Conservation (phyloP, 2,329 filamentous ascomycete genomes). For the Leptosphaerulina australis region DNA sequence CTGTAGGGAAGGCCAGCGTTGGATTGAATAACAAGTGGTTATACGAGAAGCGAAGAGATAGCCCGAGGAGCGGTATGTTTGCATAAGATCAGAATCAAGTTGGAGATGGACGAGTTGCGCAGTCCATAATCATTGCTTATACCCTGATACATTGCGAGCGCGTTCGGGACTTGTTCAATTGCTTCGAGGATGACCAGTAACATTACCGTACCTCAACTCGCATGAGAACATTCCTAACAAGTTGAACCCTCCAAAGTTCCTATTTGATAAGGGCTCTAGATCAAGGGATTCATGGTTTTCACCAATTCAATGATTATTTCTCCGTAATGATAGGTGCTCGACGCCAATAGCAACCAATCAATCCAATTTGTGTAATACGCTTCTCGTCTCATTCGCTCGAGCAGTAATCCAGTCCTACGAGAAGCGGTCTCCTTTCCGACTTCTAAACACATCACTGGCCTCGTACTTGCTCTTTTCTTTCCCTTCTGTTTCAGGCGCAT, state of each 20-base stretch:
- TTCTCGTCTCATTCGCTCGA: not conserved
- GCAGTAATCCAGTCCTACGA: slow-evolving; percentile 28
- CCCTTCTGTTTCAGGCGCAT: slow-evolving; percentile 73
- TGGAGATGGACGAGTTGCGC: not conserved
- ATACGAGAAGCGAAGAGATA: slow-evolving; percentile 77
- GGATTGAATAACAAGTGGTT: slow-evolving; percentile 92
- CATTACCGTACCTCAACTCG: too few relatives aligned
- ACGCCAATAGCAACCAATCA: too few relatives aligned
- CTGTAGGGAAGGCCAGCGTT: slow-evolving; percentile 66
- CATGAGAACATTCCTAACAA: too few relatives aligned
- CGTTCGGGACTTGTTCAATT: slow-evolving; percentile 12
- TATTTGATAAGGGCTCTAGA: too few relatives aligned
- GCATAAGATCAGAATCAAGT: slow-evolving; percentile 16
- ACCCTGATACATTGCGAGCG: slow-evolving; percentile 43
- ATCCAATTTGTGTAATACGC: not conserved
- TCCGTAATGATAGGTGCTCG: too few relatives aligned
- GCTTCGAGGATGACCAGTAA: too few relatives aligned
- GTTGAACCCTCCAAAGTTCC: too few relatives aligned
- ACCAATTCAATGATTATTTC: too few relatives aligned
- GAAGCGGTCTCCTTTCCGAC: slow-evolving; percentile 86
- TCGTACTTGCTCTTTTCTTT: slow-evolving; percentile 91
- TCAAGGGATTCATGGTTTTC: too few relatives aligned
- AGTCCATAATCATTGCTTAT: slow-evolving; percentile 33
- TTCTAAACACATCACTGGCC: slow-evolving; percentile 73
- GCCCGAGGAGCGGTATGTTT: slow-evolving; percentile 48